Evolutionary conservation across 768 basidiomycete genomes (phyloP).

Genomic region (Cystoderma amianthinum): DNA sequence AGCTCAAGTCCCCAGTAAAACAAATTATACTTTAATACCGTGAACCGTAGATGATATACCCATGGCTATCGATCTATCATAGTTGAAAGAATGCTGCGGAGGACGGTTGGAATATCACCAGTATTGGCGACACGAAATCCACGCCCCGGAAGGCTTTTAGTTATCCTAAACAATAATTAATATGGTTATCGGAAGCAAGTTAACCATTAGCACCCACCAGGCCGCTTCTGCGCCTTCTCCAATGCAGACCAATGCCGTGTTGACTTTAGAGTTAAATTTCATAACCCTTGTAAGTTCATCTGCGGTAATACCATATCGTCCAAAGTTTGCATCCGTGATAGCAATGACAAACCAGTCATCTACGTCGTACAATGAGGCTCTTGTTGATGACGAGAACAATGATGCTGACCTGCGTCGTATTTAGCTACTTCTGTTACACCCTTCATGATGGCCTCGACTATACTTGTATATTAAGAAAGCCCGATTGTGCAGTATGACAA

Average conservation of each 20-base stretch:
- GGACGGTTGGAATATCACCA: constrained; percentile 55
- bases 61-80: constrained; percentile 40
- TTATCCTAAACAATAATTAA: constrained; percentile 34
- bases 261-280: constrained; percentile 56
- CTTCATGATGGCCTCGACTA: constrained; percentile 61
- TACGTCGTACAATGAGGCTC: constrained; percentile 9
- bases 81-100: constrained; percentile 53
- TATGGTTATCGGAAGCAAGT: not conserved
- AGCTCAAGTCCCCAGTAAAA: too few species aligned
- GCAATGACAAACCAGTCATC: constrained; percentile 72
- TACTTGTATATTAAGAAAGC: constrained; percentile 4
- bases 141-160: constrained; percentile 52
- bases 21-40: too few species aligned
- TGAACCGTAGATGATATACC: not conserved
- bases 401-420: constrained; percentile 51
- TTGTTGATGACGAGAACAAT: not conserved
- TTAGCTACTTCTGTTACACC: constrained; percentile 54
- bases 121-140: constrained; percentile 56
- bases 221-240: constrained; percentile 61
- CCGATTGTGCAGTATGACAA: not conserved
- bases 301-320: constrained; percentile 51
- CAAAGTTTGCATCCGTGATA: constrained; percentile 67
- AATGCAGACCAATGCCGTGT: constrained; percentile 62
- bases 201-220: constrained; percentile 38
- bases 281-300: constrained; percentile 52